Evolutionary conservation across 805 yeast genomes (phyloP), one percentile per base, ranked within the genome.

Genomic region (Metschnikowia lunata): DNA sequence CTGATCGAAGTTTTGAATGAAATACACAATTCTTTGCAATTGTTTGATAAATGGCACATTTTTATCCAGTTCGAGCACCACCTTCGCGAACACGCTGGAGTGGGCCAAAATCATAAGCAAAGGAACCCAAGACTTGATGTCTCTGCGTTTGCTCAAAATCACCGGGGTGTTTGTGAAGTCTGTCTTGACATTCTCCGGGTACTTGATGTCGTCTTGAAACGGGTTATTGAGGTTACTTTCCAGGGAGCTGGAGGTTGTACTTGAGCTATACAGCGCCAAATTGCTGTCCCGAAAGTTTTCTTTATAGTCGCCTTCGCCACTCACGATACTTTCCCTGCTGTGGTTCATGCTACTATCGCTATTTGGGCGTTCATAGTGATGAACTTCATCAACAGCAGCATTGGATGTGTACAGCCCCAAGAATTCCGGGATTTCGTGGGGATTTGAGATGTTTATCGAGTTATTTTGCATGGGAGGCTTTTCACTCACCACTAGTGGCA

Each of bases 91-190:
- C 6, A 44, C 43, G 1, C 71, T 63, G 8, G 71, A 56, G 37
- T 66, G 62, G n/a, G 67, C 63, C 7, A 75, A 49, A 6, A 71
- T 60, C 55, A 62, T 63, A 27, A 75, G 46, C 13, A 75, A 34
- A 1, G 79, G 71, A 4, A 72, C 71, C 51, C 73, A 56, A 47
- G 69, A 67, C 37, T 42, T 44, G 31, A 40, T 34, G 7, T 35
- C 45, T 12, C 34, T 27, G 14, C 18, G 30, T 13, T 28, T 43
- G 31, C 44, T 30, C 26, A 48, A 42, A 10, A 54, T 30, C 15
- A 46, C 37, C 6, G 57, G 57, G 26, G 45, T 43, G 30, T 42
- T 34, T n/a, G 49, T 42, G 33, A 39, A 34, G 4, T 42, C 48
- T 1, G 43, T 34, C 37, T 50, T 52, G 28, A 39, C 36, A 29